Conservation (phyloP, 257 asterid species). For the Voacanga thouarsii region DNA sequence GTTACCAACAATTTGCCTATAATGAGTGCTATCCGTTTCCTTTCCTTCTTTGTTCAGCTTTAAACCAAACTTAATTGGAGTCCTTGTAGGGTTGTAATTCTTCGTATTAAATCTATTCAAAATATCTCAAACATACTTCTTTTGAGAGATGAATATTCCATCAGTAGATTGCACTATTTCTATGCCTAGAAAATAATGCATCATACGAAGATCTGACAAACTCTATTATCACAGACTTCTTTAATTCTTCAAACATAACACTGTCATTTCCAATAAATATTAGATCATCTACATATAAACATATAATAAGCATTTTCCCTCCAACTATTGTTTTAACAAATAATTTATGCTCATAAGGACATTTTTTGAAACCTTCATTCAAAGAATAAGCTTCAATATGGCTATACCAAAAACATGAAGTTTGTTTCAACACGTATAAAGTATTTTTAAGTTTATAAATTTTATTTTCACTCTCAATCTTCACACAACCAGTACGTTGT, state of each 20-base stretch:
- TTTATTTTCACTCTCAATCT: no score
- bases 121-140: no score
- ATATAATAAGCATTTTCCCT: neutral
- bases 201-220: neutral
- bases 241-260: neutral
- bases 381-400: neutral
- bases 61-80: no score
- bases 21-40: no score
- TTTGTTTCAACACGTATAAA: neutral
- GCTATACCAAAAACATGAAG: neutral
- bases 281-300: neutral
- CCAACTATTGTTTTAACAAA: neutral
- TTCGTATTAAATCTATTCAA: neutral
- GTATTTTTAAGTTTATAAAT: neutral
- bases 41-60: no score
- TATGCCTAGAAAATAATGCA: neutral
- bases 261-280: neutral
- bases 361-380: neutral
- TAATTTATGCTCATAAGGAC: neutral
- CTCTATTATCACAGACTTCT: neutral
- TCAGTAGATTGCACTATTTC: neutral
- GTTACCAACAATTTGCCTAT: no score
- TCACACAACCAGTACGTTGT: neutral
- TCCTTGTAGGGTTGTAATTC: neutral
- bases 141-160: no score